Percentiles rank a stretch among this genome's conserved stretches.
Conservation (phyloP, 2,329 filamentous ascomycete species). For the Pseudogymnoascus sp. region DNA sequence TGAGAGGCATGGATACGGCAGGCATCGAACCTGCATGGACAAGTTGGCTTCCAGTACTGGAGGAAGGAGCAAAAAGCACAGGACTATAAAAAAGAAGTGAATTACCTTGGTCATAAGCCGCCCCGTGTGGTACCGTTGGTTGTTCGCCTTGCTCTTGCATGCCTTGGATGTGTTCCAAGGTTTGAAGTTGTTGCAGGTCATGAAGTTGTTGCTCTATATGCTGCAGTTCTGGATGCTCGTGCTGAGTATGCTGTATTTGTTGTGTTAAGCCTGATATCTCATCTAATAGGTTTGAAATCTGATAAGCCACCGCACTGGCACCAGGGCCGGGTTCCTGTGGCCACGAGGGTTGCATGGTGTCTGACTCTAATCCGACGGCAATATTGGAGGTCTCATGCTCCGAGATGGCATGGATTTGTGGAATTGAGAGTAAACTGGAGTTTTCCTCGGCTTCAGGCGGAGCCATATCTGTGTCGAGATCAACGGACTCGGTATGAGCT, state of each 20-base stretch:
- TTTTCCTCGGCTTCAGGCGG: neutral
- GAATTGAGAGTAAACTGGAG: neutral
- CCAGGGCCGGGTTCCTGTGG: neutral
- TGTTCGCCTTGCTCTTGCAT: conserved; percentile 21
- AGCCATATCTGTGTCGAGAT: neutral
- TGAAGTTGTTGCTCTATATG: neutral
- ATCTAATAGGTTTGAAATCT: conserved; percentile 19
- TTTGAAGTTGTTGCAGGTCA: neutral
- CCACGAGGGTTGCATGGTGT: neutral
- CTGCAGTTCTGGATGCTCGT: neutral
- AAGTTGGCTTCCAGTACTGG: conserved; percentile 5
- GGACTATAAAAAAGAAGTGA: conserved; percentile 21
- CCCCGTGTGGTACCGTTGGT: conserved; percentile 19
- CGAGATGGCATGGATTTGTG: neutral
- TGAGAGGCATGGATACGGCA: conserved; percentile 1
- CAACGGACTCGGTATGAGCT: neutral
- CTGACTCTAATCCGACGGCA: neutral
- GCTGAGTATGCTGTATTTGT: conserved; percentile 27
- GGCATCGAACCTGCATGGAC: conserved; percentile 14
- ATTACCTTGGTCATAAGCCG: conserved; percentile 24
- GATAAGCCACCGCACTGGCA: neutral
- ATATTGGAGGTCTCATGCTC: neutral
- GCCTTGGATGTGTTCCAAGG: conserved; percentile 13
- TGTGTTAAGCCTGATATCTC: conserved; percentile 26
- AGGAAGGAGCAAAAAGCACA: conserved; percentile 3